phyloP scores from a whole-genome alignment of 495 filamentous ascomycete genomes.

The Penicillium mononematosum region DNA sequence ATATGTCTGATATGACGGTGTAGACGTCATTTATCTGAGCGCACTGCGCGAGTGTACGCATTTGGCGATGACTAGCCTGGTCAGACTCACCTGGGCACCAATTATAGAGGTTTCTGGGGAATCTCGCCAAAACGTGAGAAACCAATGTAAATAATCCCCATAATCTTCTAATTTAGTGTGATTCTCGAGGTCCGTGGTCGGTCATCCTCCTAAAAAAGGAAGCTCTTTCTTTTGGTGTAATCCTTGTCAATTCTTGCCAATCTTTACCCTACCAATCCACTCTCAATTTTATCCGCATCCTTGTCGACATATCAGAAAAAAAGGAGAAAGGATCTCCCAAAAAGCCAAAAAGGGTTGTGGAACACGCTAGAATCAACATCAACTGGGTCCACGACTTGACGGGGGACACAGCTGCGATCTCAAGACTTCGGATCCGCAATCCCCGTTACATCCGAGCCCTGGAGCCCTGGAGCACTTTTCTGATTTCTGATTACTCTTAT shows the following conservation, averaged over 20 bases:
- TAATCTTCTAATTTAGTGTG: background rate
- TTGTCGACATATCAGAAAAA: background rate
- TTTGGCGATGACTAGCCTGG: background rate
- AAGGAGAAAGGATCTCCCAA: background rate
- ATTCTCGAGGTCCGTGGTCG: slow-evolving; percentile 1
- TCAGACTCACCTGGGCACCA: background rate
- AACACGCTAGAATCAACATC: slow-evolving; percentile 19
- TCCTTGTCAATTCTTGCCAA: slow-evolving; percentile 1
- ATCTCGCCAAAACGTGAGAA: background rate
- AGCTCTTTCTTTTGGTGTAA: background rate
- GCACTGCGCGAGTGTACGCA: background rate
- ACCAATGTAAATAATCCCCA: background rate
- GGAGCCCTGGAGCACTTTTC: too few relatives aligned
- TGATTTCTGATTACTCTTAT: slow-evolving; percentile 14
- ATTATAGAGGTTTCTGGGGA: background rate
- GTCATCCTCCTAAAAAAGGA: background rate
- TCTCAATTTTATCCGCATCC: background rate
- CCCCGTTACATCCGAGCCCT: slow-evolving; percentile 39
- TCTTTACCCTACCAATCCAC: background rate
- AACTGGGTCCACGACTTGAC: slow-evolving; percentile 15
- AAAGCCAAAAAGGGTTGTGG: slow-evolving; percentile 12
- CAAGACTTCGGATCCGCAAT: slow-evolving; percentile 22
- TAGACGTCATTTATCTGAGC: slow-evolving; percentile 7
- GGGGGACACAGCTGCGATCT: slow-evolving; percentile 8
- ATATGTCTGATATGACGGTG: background rate